Conservation (phyloP, 2,329 filamentous ascomycete genomes). For the Aspergillus pseudonomiae region DNA sequence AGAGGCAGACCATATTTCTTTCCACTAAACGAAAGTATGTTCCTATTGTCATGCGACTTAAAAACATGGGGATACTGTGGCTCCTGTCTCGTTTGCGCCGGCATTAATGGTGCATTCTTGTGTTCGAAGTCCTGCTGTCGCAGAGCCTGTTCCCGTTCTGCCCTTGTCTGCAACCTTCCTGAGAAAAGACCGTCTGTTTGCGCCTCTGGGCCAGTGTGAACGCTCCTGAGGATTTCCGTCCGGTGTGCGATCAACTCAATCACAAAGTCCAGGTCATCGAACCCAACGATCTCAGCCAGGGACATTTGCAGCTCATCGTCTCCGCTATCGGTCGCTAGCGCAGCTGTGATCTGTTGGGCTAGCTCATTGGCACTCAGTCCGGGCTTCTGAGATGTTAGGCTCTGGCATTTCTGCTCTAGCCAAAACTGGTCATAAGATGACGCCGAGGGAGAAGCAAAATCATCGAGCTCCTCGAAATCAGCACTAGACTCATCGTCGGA, state of each 20-base stretch:
- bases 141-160: constrained; percentile 78
- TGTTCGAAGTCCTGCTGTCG: constrained; percentile 78
- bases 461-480: constrained; percentile 60
- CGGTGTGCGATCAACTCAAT: constrained; percentile 85
- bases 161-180: constrained; percentile 68
- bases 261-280: constrained; percentile 89
- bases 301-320: constrained; percentile 91
- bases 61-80: constrained; percentile 93
- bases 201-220: constrained; percentile 29
- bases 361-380: constrained; percentile 72
- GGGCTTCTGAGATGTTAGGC: constrained; percentile 66
- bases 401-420: constrained; percentile 70
- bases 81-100: constrained; percentile 70
- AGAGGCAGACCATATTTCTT: constrained; percentile 80
- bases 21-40: constrained; percentile 77
- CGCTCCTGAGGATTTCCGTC: constrained; percentile 62
- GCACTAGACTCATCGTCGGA: constrained; percentile 70
- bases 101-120: constrained; percentile 72
- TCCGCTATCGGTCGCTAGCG: constrained; percentile 69
- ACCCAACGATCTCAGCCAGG: constrained; percentile 87
- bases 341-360: constrained; percentile 73
- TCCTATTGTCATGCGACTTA: constrained; percentile 78
- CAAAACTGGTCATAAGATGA: constrained; percentile 63
- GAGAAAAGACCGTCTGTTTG: constrained; percentile 50
- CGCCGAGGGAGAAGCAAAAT: constrained; percentile 33